Evolutionary conservation across 108 stramenopile species (phyloP).

Genomic region (Pseudonitzschia multistriata): DNA sequence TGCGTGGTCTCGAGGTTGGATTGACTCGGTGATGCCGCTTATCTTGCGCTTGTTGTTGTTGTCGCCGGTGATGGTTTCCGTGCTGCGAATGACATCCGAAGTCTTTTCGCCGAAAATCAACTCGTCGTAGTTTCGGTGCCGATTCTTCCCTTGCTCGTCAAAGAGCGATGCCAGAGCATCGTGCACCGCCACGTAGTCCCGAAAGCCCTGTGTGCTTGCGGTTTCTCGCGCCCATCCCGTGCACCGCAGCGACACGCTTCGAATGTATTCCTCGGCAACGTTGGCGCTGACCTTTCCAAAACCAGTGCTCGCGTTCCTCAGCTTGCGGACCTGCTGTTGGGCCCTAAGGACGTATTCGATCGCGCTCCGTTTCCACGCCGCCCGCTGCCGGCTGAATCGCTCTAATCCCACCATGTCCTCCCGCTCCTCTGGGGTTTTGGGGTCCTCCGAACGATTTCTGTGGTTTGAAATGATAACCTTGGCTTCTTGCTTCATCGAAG

Average conservation of each 20-base stretch:
- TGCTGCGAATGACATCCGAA: background rate
- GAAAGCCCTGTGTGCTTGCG: constrained; percentile 21
- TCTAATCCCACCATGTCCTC: constrained; percentile 10
- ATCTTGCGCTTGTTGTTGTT: background rate
- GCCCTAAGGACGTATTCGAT: constrained; percentile 11
- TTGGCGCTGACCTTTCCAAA: background rate
- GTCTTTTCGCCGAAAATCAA: constrained; percentile 7
- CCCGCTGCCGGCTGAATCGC: constrained; percentile 18
- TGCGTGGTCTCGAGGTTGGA: too few relatives aligned
- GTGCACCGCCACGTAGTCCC: constrained; percentile 22
- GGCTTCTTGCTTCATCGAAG: constrained; percentile 18
- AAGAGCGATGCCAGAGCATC: constrained; percentile 24
- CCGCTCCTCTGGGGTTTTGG: background rate
- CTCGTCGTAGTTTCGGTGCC: background rate
- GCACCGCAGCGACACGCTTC: constrained; percentile 19
- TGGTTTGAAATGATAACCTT: background rate
- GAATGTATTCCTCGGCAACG: constrained; percentile 11
- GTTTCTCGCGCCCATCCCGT: constrained; percentile 29
- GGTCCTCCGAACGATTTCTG: background rate
- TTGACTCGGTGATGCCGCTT: background rate
- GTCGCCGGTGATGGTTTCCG: too few relatives aligned
- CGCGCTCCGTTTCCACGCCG: constrained; percentile 27
- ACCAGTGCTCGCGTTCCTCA: too few relatives aligned
- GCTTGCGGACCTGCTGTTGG: background rate
- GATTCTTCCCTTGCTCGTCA: background rate